A percentile compares a stretch with the other conserved stretches of the same genome.
Conservation (phyloP, 768 basidiomycete genomes). For the Russula lepida region DNA sequence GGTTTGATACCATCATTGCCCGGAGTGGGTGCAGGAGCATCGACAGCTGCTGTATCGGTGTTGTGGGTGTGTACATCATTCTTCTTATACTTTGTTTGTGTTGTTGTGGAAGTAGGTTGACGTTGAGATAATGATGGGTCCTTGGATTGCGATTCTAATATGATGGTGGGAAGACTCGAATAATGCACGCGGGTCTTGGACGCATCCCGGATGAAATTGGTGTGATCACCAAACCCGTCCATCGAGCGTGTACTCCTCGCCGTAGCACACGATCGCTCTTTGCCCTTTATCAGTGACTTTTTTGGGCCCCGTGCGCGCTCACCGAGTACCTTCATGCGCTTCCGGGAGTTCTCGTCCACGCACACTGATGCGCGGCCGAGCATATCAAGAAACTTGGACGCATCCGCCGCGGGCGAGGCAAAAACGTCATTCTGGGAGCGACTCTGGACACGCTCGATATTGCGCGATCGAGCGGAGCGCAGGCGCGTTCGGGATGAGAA, state of each 20-base stretch:
- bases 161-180: constrained; percentile 11
- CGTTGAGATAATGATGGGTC: too few relatives aligned
- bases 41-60: background rate
- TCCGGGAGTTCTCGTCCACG: constrained; percentile 14
- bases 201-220: background rate
- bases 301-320: background rate
- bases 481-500: background rate
- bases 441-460: background rate
- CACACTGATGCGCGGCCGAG: constrained; percentile 14
- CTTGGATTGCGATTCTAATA: background rate
- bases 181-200: background rate
- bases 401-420: constrained; percentile 1
- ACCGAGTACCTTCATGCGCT: constrained; percentile 8
- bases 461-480: background rate
- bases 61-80: background rate
- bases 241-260: background rate
- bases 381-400: constrained; percentile 9
- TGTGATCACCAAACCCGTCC: constrained; percentile 4
- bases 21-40: background rate
- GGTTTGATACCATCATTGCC: background rate
- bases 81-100: background rate
- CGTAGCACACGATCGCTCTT: background rate
- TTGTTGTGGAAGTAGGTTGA: too few relatives aligned
- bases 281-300: background rate
- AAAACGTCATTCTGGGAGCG: constrained; percentile 2